Conservation (phyloP, 2,329 filamentous ascomycete genomes). For the Rutstroemia sp. region DNA sequence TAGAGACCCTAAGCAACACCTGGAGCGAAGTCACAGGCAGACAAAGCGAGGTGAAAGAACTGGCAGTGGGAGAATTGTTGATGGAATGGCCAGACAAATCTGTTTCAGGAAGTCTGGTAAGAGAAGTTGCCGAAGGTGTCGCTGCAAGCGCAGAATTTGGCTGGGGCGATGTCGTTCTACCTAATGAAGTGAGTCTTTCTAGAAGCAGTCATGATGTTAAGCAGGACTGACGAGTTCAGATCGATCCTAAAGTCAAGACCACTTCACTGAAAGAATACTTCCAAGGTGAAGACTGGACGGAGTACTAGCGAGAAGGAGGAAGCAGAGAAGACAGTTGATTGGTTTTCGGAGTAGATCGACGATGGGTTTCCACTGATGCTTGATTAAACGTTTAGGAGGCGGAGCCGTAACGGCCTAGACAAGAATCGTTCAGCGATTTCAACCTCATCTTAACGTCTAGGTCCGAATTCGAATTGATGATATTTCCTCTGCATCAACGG, state of each 20-base stretch:
- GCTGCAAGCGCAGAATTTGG: constrained; percentile 31
- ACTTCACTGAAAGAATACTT: constrained; percentile 17
- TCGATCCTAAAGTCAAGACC: constrained; percentile 15
- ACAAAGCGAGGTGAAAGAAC: constrained; percentile 8
- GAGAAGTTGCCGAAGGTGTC: constrained; percentile 30
- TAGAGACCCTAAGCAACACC: constrained; percentile 13
- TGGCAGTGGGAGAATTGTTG: constrained; percentile 12
- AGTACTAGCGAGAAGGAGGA: background rate
- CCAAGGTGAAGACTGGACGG: constrained; percentile 17
- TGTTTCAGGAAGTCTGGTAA: constrained; percentile 27
- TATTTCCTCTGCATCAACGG: no score
- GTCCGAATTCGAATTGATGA: no score
- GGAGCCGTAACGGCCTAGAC: no score
- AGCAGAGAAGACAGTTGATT: background rate
- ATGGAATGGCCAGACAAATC: constrained; percentile 22
- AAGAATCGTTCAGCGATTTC: background rate
- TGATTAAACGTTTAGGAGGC: background rate
- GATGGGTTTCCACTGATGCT: background rate
- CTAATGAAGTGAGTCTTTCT: constrained; percentile 13
- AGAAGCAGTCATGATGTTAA: constrained; percentile 10
- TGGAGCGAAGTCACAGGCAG: constrained; percentile 18
- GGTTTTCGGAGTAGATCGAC: background rate
- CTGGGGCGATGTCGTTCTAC: constrained; percentile 27
- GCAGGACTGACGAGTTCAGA: constrained; percentile 6
- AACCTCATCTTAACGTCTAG: no score